Evolutionary conservation across 495 filamentous ascomycete genomes (phyloP).

Genomic region (Penicillium canariense): DNA sequence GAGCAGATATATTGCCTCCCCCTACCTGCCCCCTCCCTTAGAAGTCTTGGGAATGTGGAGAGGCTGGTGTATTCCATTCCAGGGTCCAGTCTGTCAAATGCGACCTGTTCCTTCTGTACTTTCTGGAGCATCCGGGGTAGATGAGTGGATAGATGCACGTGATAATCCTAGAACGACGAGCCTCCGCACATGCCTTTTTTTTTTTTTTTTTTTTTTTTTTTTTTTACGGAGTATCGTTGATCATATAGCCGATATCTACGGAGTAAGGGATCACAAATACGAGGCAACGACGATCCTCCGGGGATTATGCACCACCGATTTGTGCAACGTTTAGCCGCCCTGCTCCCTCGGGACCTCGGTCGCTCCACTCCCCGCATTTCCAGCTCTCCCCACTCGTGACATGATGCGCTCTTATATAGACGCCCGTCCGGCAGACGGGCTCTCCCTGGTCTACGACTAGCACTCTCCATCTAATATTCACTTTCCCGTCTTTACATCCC

Average conservation of each 20-base stretch:
- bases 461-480: neutral
- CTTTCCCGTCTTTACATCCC: neutral
- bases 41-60: conserved; percentile 4
- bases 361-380: conserved; percentile 20
- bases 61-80: neutral
- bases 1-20: neutral
- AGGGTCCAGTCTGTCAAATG: neutral
- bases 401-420: neutral
- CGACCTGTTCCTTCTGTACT: too few relatives aligned
- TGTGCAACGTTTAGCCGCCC: conserved; percentile 18
- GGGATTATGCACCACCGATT: conserved; percentile 8
- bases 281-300: neutral
- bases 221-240: neutral
- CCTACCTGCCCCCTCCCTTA: conserved; percentile 1
- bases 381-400: conserved; percentile 14
- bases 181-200: neutral
- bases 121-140: neutral
- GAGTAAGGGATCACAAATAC: neutral
- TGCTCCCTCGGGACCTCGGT: conserved; percentile 32
- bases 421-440: neutral
- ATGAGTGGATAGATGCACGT: neutral
- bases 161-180: neutral
- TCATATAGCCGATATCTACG: conserved; percentile 3
- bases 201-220: neutral
- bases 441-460: conserved; percentile 1